These are phyloP conservation scores for Verticillium zaregamsianum DNA, from an alignment of 2,329 filamentous ascomycete species.

Conservation along the genomic window DNA sequence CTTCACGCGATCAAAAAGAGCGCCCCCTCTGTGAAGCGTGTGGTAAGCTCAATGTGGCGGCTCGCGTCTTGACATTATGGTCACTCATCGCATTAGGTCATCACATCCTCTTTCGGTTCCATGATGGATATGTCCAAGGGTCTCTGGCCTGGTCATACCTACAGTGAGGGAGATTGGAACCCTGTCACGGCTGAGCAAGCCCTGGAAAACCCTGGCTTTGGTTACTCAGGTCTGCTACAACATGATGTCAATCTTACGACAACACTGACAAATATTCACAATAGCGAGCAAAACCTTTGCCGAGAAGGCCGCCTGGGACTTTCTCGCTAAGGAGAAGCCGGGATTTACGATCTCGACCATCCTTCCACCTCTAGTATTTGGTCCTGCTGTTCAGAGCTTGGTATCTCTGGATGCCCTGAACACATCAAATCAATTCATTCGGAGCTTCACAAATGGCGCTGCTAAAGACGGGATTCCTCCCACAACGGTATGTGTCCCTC, in stretches of 20 bases:
- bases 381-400: background rate
- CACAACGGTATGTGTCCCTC: too few relatives aligned
- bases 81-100: background rate
- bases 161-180: background rate
- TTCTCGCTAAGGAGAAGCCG: constrained; percentile 19
- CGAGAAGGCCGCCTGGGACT: constrained; percentile 23
- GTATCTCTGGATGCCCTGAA: background rate
- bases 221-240: background rate
- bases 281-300: constrained; percentile 16
- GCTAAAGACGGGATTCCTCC: too few relatives aligned
- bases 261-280: background rate
- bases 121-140: background rate
- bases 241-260: background rate
- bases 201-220: background rate
- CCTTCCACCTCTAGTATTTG: constrained; percentile 9
- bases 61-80: background rate
- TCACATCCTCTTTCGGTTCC: background rate
- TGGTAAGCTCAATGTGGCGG: constrained; percentile 31
- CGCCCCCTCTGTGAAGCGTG: constrained; percentile 57
- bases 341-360: constrained; percentile 18
- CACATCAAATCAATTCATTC: background rate
- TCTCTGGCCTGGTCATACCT: background rate
- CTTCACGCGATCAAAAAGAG: constrained; percentile 57
- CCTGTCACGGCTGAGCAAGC: background rate
- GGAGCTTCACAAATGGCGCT: background rate